Percentiles rank a stretch among this genome's conserved stretches.
Evolutionary conservation across 1,284 basidiomycete species (phyloP).

Genomic region (Waitea zeae): DNA sequence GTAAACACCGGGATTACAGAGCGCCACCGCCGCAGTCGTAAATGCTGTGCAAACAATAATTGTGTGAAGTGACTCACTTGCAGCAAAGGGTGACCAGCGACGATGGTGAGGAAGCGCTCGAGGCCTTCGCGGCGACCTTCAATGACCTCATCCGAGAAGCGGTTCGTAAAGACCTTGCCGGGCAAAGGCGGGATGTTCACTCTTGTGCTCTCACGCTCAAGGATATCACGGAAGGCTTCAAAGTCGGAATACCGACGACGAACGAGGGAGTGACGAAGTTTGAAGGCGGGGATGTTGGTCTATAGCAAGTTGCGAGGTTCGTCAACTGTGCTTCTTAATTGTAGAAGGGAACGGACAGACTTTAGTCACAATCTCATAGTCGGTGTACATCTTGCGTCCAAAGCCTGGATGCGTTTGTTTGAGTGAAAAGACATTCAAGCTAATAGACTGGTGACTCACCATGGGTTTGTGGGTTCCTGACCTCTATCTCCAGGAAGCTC

Average conservation of each 20-base stretch:
- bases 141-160: conserved; percentile 97
- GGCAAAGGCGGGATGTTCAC: conserved; percentile 96
- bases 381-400: conserved; percentile 96
- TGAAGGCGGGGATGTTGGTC: conserved; percentile 99
- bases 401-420: conserved; percentile 36
- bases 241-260: conserved; percentile 96
- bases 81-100: conserved; percentile 90
- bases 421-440: not conserved
- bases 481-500: conserved; percentile 97
- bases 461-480: conserved; percentile 92
- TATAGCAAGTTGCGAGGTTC: too few relatives aligned
- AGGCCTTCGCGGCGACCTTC: conserved; percentile 84
- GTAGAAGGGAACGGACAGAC: conserved; percentile 23
- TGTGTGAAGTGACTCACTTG: conserved; percentile 44
- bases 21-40: not conserved
- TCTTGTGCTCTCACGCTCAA: conserved; percentile 91
- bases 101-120: conserved; percentile 90
- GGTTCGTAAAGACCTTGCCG: conserved; percentile 91
- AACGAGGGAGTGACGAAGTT: conserved; percentile 87
- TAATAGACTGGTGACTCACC: conserved; percentile 29
- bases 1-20: not conserved
- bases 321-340: not conserved
- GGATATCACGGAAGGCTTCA: conserved; percentile 95
- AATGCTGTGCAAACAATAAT: not conserved
- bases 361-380: conserved; percentile 98